Conservation (phyloP, 495 filamentous ascomycete genomes). For the Hypoxylon lienhwacheense region DNA sequence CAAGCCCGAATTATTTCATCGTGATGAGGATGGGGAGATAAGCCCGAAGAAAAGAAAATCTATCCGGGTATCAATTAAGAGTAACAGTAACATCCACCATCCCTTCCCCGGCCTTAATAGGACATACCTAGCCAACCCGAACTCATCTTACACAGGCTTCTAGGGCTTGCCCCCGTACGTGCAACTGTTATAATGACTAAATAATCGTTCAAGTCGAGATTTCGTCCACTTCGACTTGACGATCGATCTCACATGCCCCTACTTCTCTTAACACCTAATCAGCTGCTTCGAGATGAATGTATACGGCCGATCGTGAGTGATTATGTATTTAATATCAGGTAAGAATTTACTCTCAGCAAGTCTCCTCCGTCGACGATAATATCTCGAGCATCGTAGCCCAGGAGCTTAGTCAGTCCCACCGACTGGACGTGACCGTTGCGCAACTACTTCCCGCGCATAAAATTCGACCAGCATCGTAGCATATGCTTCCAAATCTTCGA, state of each 20-base stretch:
- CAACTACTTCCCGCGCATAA: slow-evolving; percentile 87
- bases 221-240: slow-evolving; percentile 17
- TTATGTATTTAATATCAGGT: slow-evolving; percentile 11
- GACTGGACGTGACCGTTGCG: slow-evolving; percentile 48
- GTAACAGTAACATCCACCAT: slow-evolving; percentile 18
- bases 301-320: slow-evolving; percentile 2
- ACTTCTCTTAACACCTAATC: not conserved
- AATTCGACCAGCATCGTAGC: slow-evolving; percentile 99
- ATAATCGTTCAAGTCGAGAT: slow-evolving; percentile 10
- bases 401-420: slow-evolving; percentile 20
- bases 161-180: slow-evolving; percentile 13
- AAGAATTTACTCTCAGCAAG: slow-evolving; percentile 9
- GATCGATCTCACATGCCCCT: slow-evolving; percentile 3
- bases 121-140: not conserved
- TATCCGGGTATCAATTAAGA: slow-evolving; percentile 44
- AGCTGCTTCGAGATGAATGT: slow-evolving; percentile 11
- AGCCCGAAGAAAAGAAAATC: slow-evolving; percentile 38
- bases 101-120: slow-evolving; percentile 8
- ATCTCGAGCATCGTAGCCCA: slow-evolving; percentile 16
- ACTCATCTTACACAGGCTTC: slow-evolving; percentile 9
- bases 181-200: slow-evolving; percentile 22
- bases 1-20: slow-evolving; percentile 21
- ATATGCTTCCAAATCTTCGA: slow-evolving; percentile 95
- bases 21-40: slow-evolving; percentile 15
- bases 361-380: not conserved